Percentiles rank a stretch among this genome's conserved stretches.
phyloP scores from a whole-genome alignment of 495 filamentous ascomycete genomes.

The Staphylotrichum longicolle region DNA sequence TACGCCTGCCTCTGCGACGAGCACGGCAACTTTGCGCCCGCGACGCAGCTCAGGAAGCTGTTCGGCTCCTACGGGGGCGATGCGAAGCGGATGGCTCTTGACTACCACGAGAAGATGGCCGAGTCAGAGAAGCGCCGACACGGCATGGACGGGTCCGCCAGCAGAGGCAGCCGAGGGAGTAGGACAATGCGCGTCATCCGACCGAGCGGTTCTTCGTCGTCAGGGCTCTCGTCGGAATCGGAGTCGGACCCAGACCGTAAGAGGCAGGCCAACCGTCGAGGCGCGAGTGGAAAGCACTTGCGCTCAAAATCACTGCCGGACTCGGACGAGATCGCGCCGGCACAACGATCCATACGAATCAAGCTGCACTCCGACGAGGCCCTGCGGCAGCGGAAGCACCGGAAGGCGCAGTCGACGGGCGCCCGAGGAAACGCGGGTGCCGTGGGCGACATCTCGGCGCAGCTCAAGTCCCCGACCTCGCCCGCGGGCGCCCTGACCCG shows the following conservation, averaged over 20 bases:
- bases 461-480: slow-evolving; percentile 88
- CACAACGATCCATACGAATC: slow-evolving; percentile 82
- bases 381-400: slow-evolving; percentile 59
- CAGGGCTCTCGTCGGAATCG: slow-evolving; percentile 57
- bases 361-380: slow-evolving; percentile 84
- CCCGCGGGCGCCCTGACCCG: slow-evolving; percentile 75
- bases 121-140: slow-evolving; percentile 32
- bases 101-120: slow-evolving; percentile 39
- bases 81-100: slow-evolving; percentile 37
- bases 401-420: slow-evolving; percentile 47
- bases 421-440: slow-evolving; percentile 23
- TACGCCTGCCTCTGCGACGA: slow-evolving; percentile 79
- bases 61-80: slow-evolving; percentile 46
- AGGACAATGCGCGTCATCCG: slow-evolving; percentile 41
- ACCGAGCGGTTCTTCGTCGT: slow-evolving; percentile 62
- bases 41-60: slow-evolving; percentile 59
- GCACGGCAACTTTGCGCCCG: slow-evolving; percentile 70
- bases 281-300: slow-evolving; percentile 36
- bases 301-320: slow-evolving; percentile 55
- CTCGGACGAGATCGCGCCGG: slow-evolving; percentile 59
- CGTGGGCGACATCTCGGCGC: slow-evolving; percentile 44
- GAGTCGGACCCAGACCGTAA: slow-evolving; percentile 50
- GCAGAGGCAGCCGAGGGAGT: slow-evolving; percentile 12
- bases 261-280: slow-evolving; percentile 25
- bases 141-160: slow-evolving; percentile 15